Evolutionary conservation across 306 rosid genomes (phyloP).

Genomic region (Cucurbita ficifolia): DNA sequence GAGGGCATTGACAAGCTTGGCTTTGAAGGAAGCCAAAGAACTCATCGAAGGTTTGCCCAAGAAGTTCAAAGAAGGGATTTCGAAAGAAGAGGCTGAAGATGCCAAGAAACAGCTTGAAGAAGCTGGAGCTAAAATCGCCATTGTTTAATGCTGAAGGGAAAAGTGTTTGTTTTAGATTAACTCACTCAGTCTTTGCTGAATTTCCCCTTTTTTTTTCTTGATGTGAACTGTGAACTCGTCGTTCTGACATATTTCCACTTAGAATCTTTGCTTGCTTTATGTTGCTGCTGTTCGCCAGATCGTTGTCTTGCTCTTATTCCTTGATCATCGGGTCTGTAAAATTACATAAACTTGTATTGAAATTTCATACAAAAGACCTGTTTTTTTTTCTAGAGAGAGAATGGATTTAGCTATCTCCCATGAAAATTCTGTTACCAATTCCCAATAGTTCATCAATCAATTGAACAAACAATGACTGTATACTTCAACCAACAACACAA

Average conservation of each 20-base stretch:
- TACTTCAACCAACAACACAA: not conserved
- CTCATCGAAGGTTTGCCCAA: conserved; percentile 84
- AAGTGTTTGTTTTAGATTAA: not conserved
- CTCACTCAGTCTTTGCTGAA: not conserved
- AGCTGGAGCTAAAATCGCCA: conserved; percentile 73
- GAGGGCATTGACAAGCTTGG: conserved; percentile 65
- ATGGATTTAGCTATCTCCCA: not conserved
- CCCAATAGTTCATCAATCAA: not conserved
- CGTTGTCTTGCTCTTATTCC: not conserved
- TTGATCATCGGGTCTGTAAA: not conserved
- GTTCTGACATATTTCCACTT: not conserved
- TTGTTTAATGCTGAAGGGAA: conserved; percentile 17
- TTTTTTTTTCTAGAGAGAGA: not conserved
- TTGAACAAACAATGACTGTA: not conserved
- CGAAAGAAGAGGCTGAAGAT: conserved; percentile 82
- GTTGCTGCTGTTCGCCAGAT: not conserved
- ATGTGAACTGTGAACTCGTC: not conserved
- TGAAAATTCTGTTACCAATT: not conserved
- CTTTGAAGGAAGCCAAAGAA: conserved; percentile 88
- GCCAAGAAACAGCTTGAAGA: conserved; percentile 89
- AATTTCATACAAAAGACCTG: not conserved
- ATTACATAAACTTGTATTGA: not conserved
- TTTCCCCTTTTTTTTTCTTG: not conserved
- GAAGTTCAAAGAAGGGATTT: conserved; percentile 69
- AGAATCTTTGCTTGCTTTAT: not conserved